Conservation (phyloP, 2,329 filamentous ascomycete genomes). For the Paramyrothecium sp. region DNA sequence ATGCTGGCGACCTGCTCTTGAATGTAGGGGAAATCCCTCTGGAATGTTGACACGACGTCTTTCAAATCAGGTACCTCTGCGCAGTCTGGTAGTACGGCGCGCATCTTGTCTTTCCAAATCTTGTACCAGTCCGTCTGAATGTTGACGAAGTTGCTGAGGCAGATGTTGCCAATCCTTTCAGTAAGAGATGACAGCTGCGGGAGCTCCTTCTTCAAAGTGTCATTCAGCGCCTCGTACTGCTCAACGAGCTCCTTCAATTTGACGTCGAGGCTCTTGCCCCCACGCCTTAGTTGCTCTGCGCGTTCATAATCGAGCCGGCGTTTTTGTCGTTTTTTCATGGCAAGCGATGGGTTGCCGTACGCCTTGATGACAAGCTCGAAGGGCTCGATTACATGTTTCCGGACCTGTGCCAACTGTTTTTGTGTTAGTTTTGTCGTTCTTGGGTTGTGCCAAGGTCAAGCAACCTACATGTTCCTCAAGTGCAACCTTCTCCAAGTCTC, state of each 20-base stretch:
- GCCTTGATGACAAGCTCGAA: slow-evolving; percentile 76
- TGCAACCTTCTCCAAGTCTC: slow-evolving; percentile 79
- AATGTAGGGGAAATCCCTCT: slow-evolving; percentile 73
- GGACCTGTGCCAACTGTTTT: slow-evolving; percentile 59
- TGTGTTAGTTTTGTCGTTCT: slow-evolving; percentile 6
- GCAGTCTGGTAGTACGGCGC: slow-evolving; percentile 66
- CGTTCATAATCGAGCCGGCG: slow-evolving; percentile 87
- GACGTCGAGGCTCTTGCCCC: slow-evolving; percentile 82
- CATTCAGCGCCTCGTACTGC: slow-evolving; percentile 87
- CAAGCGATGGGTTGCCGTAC: slow-evolving; percentile 79
- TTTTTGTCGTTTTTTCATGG: slow-evolving; percentile 94
- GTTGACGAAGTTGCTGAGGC: slow-evolving; percentile 78
- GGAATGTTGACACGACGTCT: slow-evolving; percentile 76
- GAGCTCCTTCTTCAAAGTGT: slow-evolving; percentile 88
- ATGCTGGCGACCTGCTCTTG: slow-evolving; percentile 71
- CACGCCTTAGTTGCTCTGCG: slow-evolving; percentile 72
- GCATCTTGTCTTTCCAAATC: slow-evolving; percentile 82
- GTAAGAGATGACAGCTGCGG: slow-evolving; percentile 81
- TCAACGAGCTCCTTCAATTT: slow-evolving; percentile 82
- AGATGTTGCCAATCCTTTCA: slow-evolving; percentile 79
- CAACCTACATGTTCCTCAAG: slow-evolving; percentile 77
- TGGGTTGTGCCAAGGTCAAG: not conserved
- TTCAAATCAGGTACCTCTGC: slow-evolving; percentile 62
- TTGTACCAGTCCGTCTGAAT: slow-evolving; percentile 82
- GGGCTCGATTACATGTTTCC: slow-evolving; percentile 81